These are phyloP conservation scores for Chalciporus sphaerocephalus DNA, from an alignment of 768 basidiomycete genomes.

Conservation along the genomic window DNA sequence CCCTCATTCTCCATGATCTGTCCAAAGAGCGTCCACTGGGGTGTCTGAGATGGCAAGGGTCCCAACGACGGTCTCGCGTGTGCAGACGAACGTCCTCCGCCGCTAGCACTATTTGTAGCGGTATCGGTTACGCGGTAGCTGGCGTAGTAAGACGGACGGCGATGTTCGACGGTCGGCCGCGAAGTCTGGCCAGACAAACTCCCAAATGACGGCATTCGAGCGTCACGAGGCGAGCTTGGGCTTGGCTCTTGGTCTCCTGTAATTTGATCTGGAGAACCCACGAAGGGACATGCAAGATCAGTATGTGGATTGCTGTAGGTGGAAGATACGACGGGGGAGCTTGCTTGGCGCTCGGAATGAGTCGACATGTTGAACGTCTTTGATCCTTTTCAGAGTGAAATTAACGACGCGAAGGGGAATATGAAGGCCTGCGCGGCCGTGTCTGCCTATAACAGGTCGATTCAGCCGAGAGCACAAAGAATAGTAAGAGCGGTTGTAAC, in stretches of 20 bases:
- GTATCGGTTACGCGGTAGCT: not conserved
- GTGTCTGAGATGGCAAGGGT: constrained; percentile 24
- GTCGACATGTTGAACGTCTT: constrained; percentile 9
- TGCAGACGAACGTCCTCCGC: constrained; percentile 12
- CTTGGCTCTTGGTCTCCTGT: constrained; percentile 9
- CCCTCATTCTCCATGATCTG: constrained; percentile 70
- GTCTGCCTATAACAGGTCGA: not conserved
- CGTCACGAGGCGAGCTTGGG: constrained; percentile 14
- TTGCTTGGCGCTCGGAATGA: constrained; percentile 78
- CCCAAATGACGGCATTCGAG: constrained; percentile 16
- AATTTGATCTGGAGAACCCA: constrained; percentile 30
- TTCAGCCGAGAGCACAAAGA: not conserved
- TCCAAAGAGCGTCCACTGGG: constrained; percentile 62
- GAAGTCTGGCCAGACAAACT: not conserved
- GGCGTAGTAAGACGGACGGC: constrained; percentile 9
- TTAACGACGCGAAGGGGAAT: not conserved
- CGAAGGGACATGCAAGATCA: constrained; percentile 2
- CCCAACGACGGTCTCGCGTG: constrained; percentile 7
- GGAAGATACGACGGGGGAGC: constrained; percentile 80
- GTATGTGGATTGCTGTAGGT: constrained; percentile 8
- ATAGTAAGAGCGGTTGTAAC: no score
- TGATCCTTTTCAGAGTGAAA: not conserved
- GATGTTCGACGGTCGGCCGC: constrained; percentile 7
- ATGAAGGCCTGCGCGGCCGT: not conserved
- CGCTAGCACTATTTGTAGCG: constrained; percentile 11